Conservation (phyloP, 345 rosid species). For the Brassica nigra region DNA sequence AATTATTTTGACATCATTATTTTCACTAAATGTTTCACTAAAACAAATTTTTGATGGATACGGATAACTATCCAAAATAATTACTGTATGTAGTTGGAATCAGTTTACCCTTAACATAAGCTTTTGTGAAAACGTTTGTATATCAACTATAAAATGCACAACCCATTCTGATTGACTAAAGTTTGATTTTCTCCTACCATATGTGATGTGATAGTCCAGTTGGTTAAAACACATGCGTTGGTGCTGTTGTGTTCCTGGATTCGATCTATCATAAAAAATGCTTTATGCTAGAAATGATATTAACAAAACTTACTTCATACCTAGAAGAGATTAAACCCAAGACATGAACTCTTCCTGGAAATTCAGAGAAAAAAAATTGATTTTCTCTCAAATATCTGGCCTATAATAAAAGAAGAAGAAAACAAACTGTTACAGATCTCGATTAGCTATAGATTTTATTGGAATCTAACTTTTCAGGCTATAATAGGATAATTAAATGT, state of each 20-base stretch:
- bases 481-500: constrained; percentile 13
- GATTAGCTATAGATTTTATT: constrained; percentile 21
- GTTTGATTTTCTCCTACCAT: background rate
- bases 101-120: background rate
- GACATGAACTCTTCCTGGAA: too few species aligned
- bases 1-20: background rate
- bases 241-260: too few species aligned
- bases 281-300: too few species aligned
- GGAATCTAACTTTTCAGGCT: constrained; percentile 31
- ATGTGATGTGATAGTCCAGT: too few species aligned
- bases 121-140: background rate
- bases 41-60: background rate
- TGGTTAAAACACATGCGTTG: too few species aligned
- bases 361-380: background rate
- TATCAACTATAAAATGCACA: background rate
- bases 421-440: constrained; percentile 21
- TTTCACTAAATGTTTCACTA: background rate
- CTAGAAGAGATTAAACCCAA: too few species aligned
- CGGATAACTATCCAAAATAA: background rate
- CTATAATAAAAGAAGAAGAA: background rate
- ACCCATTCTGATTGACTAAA: background rate
- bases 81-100: background rate
- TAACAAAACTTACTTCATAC: too few species aligned
- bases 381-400: background rate
- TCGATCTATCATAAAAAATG: too few species aligned